Percentiles rank a stretch among this genome's conserved stretches.
Conservation (phyloP, 139 green algal genomes). For the Closterium sp. region DNA sequence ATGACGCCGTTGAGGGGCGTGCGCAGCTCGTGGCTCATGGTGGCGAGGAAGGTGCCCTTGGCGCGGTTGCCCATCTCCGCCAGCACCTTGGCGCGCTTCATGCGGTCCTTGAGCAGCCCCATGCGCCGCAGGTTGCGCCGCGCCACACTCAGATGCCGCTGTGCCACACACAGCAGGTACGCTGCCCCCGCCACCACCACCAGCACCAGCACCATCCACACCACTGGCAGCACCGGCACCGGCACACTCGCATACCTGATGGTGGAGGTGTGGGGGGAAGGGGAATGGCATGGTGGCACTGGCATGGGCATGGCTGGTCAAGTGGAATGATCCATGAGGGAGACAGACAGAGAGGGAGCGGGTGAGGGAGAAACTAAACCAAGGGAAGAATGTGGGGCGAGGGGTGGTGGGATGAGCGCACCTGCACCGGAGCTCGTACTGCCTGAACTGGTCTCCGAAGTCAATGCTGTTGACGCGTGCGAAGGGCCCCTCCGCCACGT, state of each 20-base stretch:
- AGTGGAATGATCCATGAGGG: background rate
- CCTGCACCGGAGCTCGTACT: slow-evolving; percentile 25
- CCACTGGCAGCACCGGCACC: background rate
- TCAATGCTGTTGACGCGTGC: background rate
- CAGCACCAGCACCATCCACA: slow-evolving; percentile 1
- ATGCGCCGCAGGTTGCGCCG: background rate
- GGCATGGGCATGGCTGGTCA: background rate
- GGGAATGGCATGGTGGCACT: background rate
- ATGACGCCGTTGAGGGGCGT: slow-evolving; percentile 57
- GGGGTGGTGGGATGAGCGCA: background rate
- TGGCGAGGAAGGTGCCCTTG: slow-evolving; percentile 64
- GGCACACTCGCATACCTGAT: background rate
- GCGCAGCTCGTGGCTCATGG: slow-evolving; percentile 69
- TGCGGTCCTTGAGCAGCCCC: slow-evolving; percentile 24
- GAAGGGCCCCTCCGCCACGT: background rate
- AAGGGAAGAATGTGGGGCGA: background rate
- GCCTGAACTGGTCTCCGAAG: slow-evolving; percentile 3
- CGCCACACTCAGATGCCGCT: background rate
- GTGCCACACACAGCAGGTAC: slow-evolving; percentile 4
- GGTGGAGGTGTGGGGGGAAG: background rate
- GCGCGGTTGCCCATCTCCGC: slow-evolving; percentile 48
- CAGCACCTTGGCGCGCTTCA: slow-evolving; percentile 7
- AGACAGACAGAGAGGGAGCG: background rate
- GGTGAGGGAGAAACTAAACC: background rate
- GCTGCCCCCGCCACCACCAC: background rate